These are phyloP conservation scores for Omphalotus olearius DNA, from an alignment of 1,284 basidiomycete genomes.

Conservation along the genomic window DNA sequence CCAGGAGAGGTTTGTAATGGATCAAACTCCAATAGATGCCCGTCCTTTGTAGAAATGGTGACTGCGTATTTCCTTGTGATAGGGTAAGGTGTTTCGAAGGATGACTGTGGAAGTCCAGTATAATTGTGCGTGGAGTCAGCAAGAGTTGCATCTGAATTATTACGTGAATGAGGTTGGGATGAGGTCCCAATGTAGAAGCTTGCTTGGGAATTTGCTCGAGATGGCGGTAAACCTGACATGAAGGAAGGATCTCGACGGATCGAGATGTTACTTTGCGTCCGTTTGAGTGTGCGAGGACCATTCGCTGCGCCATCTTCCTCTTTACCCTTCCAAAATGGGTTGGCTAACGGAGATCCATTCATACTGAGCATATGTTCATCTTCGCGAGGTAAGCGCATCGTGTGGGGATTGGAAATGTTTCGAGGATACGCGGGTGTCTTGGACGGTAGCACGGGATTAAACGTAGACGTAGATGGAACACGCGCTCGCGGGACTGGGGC, in stretches of 20 bases:
- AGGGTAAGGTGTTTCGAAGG: constrained; percentile 11
- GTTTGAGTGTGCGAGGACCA: constrained; percentile 30
- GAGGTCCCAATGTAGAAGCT: constrained; percentile 30
- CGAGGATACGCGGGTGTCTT: constrained; percentile 60
- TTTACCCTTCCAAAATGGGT: constrained; percentile 47
- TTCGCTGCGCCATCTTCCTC: background rate
- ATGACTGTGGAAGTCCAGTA: constrained; percentile 19
- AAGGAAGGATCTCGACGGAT: constrained; percentile 56
- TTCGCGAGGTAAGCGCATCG: constrained; percentile 50
- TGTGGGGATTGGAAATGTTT: constrained; percentile 8
- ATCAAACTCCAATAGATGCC: constrained; percentile 75
- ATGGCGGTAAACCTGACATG: constrained; percentile 34
- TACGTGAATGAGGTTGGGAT: constrained; percentile 38
- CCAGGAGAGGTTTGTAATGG: constrained; percentile 67
- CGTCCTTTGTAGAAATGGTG: constrained; percentile 69
- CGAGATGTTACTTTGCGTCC: constrained; percentile 58
- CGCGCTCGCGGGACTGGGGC: constrained; percentile 25
- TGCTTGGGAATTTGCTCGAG: constrained; percentile 43
- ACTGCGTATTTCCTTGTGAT: constrained; percentile 30
- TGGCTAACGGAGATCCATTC: constrained; percentile 74
- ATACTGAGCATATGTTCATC: constrained; percentile 72
- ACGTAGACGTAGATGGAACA: constrained; percentile 63
- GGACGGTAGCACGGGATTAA: constrained; percentile 60
- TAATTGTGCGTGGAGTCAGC: constrained; percentile 23
- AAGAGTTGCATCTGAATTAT: constrained; percentile 33